These are phyloP conservation scores for Ophiocordyceps robertsii DNA, from an alignment of 2,329 filamentous ascomycete species.

Conservation along the genomic window DNA sequence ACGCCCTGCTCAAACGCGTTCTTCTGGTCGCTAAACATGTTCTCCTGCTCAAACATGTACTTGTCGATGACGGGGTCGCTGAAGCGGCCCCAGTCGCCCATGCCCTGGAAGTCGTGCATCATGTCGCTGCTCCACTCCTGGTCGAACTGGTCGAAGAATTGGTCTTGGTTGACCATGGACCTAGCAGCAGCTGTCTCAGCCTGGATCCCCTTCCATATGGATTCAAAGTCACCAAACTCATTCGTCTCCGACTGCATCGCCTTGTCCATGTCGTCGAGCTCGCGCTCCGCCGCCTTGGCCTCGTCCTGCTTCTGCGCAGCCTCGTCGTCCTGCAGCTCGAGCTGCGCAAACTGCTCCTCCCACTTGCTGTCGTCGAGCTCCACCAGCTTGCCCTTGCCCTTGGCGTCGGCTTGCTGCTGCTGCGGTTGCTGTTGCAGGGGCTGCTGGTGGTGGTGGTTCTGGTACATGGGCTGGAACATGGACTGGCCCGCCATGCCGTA, in stretches of 20 bases:
- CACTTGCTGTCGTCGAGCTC: conserved; percentile 89
- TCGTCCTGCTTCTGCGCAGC: conserved; percentile 40
- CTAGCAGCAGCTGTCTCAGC: conserved; percentile 58
- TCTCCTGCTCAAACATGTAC: conserved; percentile 92
- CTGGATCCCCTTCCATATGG: conserved; percentile 73
- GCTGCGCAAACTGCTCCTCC: conserved; percentile 91
- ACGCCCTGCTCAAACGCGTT: conserved; percentile 91
- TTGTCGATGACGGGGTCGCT: conserved; percentile 70
- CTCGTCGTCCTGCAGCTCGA: conserved; percentile 53
- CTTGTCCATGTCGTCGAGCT: conserved; percentile 76
- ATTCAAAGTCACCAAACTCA: conserved; percentile 79
- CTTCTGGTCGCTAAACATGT: conserved; percentile 66
- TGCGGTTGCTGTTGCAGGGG: conserved; percentile 10
- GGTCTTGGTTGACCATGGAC: conserved; percentile 54
- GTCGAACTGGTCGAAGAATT: conserved; percentile 55
- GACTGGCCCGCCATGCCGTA: conserved; percentile 25
- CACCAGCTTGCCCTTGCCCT: conserved; percentile 85
- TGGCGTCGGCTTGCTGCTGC: conserved; percentile 37
- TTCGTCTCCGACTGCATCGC: conserved; percentile 55
- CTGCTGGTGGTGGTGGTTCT: conserved; percentile 24
- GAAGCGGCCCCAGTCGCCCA: conserved; percentile 52
- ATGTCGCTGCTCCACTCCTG: conserved; percentile 59
- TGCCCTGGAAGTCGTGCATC: conserved; percentile 42
- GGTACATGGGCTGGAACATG: conserved; percentile 40
- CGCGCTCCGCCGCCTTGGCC: conserved; percentile 60